A percentile compares a stretch with the other conserved stretches of the same genome.
Conservation (phyloP, 164 flowering plant species). For the Cinnamomum micranthum region DNA sequence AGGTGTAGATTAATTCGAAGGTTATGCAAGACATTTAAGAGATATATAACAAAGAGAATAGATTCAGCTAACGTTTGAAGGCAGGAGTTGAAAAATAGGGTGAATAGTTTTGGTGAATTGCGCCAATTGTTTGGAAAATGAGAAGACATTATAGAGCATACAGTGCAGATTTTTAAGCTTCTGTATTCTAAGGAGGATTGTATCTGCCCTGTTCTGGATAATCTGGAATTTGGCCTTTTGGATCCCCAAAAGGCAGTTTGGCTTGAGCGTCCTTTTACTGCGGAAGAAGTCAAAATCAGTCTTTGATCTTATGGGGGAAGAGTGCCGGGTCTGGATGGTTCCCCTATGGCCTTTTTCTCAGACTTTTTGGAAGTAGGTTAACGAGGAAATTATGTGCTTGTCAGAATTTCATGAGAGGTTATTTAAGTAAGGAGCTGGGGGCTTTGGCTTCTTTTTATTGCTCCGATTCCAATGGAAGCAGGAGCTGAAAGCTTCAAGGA, state of each 20-base stretch:
- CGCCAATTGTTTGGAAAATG: not conserved
- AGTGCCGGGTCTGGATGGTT: not conserved
- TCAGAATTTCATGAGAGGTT: not conserved
- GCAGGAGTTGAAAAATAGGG: not conserved
- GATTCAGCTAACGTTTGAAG: no score
- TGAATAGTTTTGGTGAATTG: not conserved
- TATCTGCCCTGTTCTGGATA: not conserved
- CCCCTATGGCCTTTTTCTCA: not conserved
- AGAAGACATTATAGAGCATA: not conserved
- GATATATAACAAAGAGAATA: not conserved
- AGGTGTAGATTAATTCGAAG: not conserved
- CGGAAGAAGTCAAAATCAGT: not conserved
- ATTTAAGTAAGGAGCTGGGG: not conserved
- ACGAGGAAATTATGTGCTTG: not conserved
- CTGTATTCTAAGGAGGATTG: not conserved
- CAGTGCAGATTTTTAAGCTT: not conserved
- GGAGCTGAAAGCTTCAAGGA: not conserved
- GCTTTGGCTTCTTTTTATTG: not conserved
- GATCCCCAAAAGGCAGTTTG: not conserved
- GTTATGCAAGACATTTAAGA: not conserved
- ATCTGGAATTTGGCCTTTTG: not conserved
- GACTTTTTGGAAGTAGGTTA: not conserved
- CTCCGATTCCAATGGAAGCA: not conserved
- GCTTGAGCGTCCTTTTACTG: not conserved
- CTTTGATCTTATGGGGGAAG: not conserved